phyloP scores from a whole-genome alignment of 78 protist species.

The Isochrysis galbana region DNA sequence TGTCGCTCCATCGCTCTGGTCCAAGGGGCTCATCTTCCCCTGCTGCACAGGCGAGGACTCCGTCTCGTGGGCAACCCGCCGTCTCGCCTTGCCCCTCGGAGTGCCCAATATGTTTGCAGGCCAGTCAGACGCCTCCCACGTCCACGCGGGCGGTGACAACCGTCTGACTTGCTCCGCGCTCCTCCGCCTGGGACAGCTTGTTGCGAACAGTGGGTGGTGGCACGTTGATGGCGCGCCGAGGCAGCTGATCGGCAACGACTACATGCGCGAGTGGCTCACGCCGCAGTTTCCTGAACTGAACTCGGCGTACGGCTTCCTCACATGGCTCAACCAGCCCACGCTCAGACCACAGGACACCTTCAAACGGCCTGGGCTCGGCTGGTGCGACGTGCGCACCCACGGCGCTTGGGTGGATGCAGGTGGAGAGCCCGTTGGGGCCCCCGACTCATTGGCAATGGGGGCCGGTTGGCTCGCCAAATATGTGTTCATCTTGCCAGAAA shows the following conservation, averaged over 20 bases:
- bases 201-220: not conserved
- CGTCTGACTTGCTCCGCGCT: not conserved
- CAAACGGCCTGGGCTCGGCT: not conserved
- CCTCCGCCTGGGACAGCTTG: not conserved
- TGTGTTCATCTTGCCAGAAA: not conserved
- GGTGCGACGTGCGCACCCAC: not conserved
- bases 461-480: not conserved
- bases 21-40: too few species aligned
- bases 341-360: not conserved
- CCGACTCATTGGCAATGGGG: not conserved
- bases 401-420: not conserved
- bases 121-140: not conserved
- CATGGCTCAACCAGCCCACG: not conserved
- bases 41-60: not conserved
- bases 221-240: not conserved
- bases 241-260: not conserved
- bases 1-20: too few species aligned
- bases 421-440: not conserved
- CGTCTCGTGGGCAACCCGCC: not conserved
- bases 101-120: not conserved
- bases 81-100: not conserved
- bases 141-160: constrained; percentile 13
- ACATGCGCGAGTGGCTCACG: not conserved
- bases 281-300: not conserved
- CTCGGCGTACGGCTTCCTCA: constrained; percentile 14